Percentiles rank a stretch among this genome's conserved stretches.
Evolutionary conservation across 2,329 filamentous ascomycete species (phyloP).

Genomic region (Cladosporium sphaerospermum): DNA sequence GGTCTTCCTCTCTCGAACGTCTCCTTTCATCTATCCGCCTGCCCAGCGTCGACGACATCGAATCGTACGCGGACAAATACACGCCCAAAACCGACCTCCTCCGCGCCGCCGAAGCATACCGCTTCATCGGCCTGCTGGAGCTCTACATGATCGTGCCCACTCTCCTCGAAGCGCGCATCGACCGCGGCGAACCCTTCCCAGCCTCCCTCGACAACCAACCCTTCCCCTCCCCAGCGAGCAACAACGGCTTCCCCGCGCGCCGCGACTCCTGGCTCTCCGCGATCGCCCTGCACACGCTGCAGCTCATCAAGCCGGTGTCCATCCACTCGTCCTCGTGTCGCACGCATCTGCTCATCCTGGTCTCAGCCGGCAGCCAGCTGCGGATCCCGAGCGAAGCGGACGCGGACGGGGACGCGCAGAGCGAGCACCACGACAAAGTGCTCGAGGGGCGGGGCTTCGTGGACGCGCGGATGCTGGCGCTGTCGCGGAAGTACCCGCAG

Average conservation of each 20-base stretch:
- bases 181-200: constrained; percentile 15
- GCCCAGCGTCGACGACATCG: constrained; percentile 42
- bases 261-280: constrained; percentile 43
- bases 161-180: constrained; percentile 19
- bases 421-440: constrained; percentile 29
- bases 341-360: constrained; percentile 48
- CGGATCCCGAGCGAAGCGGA: constrained; percentile 34
- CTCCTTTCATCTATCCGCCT: constrained; percentile 43
- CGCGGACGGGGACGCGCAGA: constrained; percentile 37
- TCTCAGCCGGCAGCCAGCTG: constrained; percentile 47
- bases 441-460: constrained; percentile 42
- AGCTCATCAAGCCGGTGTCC: constrained; percentile 44
- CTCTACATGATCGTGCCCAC: constrained; percentile 49
- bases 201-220: constrained; percentile 10
- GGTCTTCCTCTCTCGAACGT: constrained; percentile 41
- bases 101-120: constrained; percentile 48
- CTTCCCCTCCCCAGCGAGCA: constrained; percentile 19
- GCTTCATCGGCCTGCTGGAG: constrained; percentile 48
- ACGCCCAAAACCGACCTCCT: constrained; percentile 50
- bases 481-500: constrained; percentile 44
- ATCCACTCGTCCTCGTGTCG: constrained; percentile 49
- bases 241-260: constrained; percentile 13
- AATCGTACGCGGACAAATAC: constrained; percentile 46
- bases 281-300: constrained; percentile 46
- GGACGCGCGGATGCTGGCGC: constrained; percentile 41